Evolutionary conservation across 2,329 filamentous ascomycete species (phyloP).

Genomic region (Fusarium solani-melongenae): DNA sequence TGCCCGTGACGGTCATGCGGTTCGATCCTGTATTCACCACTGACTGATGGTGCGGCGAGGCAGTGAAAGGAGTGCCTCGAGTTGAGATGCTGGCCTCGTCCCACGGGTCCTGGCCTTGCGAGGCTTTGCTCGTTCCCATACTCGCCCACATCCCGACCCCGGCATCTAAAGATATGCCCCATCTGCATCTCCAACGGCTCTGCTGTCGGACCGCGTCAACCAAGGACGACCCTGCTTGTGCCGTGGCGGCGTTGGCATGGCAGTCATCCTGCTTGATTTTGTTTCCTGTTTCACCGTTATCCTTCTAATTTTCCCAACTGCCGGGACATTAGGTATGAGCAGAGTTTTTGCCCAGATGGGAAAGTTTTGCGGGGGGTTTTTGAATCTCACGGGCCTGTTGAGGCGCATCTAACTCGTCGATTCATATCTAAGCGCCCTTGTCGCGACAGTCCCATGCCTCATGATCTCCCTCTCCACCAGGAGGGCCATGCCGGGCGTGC

Average conservation of each 20-base stretch:
- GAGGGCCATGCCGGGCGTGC: conserved; percentile 15
- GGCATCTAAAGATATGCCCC: not conserved
- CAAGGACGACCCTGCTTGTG: conserved; percentile 20
- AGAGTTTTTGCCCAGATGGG: conserved; percentile 26
- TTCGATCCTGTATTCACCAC: not conserved
- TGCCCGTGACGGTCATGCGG: conserved; percentile 2
- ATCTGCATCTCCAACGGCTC: not conserved
- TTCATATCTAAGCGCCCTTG: conserved; percentile 44
- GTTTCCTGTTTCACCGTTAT: conserved; percentile 38
- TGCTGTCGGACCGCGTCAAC: conserved; percentile 4
- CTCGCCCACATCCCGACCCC: conserved; percentile 1
- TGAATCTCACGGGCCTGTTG: conserved; percentile 12
- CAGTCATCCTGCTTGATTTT: conserved; percentile 25
- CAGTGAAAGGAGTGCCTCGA: conserved; percentile 14
- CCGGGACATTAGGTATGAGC: conserved; percentile 27
- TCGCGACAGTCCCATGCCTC: conserved; percentile 24
- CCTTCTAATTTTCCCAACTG: conserved; percentile 37
- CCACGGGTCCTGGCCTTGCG: not conserved
- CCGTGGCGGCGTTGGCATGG: conserved; percentile 3
- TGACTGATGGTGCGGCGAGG: not conserved
- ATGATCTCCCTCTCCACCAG: conserved; percentile 22
- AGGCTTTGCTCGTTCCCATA: conserved; percentile 1
- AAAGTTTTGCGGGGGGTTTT: conserved; percentile 27
- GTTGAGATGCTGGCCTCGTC: conserved; percentile 6
- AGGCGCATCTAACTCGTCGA: conserved; percentile 22